A percentile compares a stretch with the other conserved stretches of the same genome.
Conservation (phyloP, 805 yeast species). For the Cyberlindnera mycetangii region DNA sequence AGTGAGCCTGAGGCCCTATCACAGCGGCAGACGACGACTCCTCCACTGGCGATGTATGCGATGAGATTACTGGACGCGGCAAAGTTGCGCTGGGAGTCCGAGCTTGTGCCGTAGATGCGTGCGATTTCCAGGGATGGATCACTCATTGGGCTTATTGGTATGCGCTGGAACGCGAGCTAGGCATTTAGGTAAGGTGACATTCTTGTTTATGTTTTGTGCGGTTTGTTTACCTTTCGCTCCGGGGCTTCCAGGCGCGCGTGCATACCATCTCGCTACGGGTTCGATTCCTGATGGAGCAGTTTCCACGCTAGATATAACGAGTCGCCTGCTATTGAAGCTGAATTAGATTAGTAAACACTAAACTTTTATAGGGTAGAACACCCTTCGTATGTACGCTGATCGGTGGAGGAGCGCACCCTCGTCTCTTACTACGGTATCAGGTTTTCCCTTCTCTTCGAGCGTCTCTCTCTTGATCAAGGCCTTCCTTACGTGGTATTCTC, state of each 20-base stretch:
- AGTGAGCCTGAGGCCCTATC: slow-evolving; percentile 22
- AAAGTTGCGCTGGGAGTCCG: slow-evolving; percentile 39
- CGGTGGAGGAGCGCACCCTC: background rate
- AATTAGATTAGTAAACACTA: background rate
- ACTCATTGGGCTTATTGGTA: slow-evolving; percentile 5
- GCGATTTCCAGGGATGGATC: slow-evolving; percentile 16
- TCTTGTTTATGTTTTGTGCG: slow-evolving; percentile 4
- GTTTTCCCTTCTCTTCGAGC: background rate
- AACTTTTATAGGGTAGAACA: slow-evolving; percentile 4
- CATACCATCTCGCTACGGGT: background rate
- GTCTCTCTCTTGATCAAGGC: slow-evolving; percentile 19
- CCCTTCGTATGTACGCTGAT: background rate
- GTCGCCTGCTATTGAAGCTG: background rate
- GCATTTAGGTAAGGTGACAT: background rate
- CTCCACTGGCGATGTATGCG: slow-evolving; percentile 59
- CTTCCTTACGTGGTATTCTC: slow-evolving; percentile 47
- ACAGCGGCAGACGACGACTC: slow-evolving; percentile 48
- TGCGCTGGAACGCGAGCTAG: background rate
- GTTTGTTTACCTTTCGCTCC: slow-evolving; percentile 16
- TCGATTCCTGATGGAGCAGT: background rate
- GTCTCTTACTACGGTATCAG: background rate
- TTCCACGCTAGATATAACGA: background rate
- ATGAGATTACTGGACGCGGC: slow-evolving; percentile 38
- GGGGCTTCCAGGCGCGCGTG: background rate
- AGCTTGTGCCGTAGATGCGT: slow-evolving; percentile 47